phyloP scores from a whole-genome alignment of 768 basidiomycete genomes.

The Jaapia argillacea region DNA sequence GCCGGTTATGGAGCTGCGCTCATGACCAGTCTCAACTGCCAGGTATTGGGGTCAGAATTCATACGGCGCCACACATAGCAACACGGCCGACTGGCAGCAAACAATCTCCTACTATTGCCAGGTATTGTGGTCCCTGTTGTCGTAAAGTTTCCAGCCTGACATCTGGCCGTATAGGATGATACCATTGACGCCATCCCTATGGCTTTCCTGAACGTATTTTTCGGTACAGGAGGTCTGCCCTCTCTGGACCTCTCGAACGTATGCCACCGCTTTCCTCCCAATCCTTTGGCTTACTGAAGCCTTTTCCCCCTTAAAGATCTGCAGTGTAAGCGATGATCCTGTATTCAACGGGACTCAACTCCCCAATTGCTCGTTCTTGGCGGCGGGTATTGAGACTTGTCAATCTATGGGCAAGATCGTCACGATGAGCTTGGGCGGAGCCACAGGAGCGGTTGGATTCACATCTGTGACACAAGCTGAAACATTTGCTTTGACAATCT shows the following conservation, averaged over 20 bases:
- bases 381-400: conserved; percentile 51
- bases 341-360: conserved; percentile 55
- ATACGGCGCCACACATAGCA: conserved; percentile 37
- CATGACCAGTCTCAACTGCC: not conserved
- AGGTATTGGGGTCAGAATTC: conserved; percentile 54
- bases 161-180: conserved; percentile 30
- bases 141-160: not conserved
- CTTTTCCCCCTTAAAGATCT: conserved; percentile 34
- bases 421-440: conserved; percentile 29
- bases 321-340: conserved; percentile 44
- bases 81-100: conserved; percentile 40
- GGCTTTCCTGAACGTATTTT: conserved; percentile 54
- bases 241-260: conserved; percentile 55
- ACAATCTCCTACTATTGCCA: conserved; percentile 41
- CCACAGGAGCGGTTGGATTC: conserved; percentile 53
- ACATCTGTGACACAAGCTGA: conserved; percentile 44
- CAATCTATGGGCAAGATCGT: conserved; percentile 35
- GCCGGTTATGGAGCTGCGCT: not conserved
- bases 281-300: not conserved
- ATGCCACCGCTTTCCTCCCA: conserved; percentile 8
- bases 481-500: conserved; percentile 56
- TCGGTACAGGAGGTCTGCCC: conserved; percentile 45
- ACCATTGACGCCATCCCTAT: conserved; percentile 49
- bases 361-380: conserved; percentile 51
- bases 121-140: conserved; percentile 16